Conservation (phyloP, 2,329 filamentous ascomycete species). For the Drechslerella stenobrocha region DNA sequence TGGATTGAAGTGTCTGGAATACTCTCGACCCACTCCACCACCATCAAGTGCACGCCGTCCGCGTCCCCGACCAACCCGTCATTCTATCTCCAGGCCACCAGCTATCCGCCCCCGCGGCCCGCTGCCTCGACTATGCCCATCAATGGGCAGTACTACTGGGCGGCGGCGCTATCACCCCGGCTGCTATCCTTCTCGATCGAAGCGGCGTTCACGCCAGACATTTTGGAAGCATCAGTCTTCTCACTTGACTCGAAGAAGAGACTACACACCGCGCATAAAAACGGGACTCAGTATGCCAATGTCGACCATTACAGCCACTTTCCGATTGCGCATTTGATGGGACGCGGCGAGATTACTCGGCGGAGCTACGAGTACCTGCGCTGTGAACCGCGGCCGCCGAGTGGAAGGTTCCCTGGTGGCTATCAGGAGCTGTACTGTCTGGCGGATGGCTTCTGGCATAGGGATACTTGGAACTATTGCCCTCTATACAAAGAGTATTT, state of each 20-base stretch:
- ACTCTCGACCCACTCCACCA: conserved; percentile 20
- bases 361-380: conserved; percentile 8
- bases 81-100: conserved; percentile 30
- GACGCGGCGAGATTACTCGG: no score
- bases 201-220: conserved; percentile 9
- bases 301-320: conserved; percentile 11
- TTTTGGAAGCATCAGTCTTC: conserved; percentile 19
- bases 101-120: background rate
- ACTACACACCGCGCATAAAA: conserved; percentile 11
- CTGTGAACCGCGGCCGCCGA: conserved; percentile 18
- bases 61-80: conserved; percentile 11
- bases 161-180: background rate
- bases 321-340: background rate
- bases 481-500: conserved; percentile 24
- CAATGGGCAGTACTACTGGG: conserved; percentile 29
- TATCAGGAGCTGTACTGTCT: conserved; percentile 32
- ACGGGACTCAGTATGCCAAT: conserved; percentile 26
- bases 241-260: conserved; percentile 14
- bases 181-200: conserved; percentile 19
- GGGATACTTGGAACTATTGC: conserved; percentile 23
- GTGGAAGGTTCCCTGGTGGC: conserved; percentile 19
- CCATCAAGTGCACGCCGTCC: conserved; percentile 24
- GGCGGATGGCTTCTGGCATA: background rate
- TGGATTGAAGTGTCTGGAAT: background rate
- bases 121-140: conserved; percentile 9